These are phyloP conservation scores for Cutaneotrichosporon cutaneum DNA, from an alignment of 1,284 basidiomycete genomes.

Conservation along the genomic window DNA sequence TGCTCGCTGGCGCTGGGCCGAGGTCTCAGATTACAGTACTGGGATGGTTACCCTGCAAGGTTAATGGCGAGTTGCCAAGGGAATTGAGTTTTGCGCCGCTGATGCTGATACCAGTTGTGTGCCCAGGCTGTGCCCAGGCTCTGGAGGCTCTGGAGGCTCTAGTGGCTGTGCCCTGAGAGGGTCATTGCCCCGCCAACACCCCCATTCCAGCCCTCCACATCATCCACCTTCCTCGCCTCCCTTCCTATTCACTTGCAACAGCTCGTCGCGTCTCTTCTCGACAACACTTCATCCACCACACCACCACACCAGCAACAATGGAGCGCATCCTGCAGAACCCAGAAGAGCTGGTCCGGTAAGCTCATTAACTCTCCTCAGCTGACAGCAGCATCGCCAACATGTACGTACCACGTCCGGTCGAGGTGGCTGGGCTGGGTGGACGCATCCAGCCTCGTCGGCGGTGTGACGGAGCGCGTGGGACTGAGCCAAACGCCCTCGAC, in stretches of 20 bases:
- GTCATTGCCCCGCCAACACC: too few relatives aligned
- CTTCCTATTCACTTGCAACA: not conserved
- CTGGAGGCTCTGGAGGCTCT: too few relatives aligned
- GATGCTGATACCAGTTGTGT: too few relatives aligned
- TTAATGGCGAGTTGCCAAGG: not conserved
- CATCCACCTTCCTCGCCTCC: not conserved
- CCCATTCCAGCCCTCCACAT: not conserved
- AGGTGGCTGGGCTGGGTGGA: too few relatives aligned
- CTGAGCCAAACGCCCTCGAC: too few relatives aligned
- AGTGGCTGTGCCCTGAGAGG: too few relatives aligned
- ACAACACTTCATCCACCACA: not conserved
- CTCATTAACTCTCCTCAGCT: not conserved
- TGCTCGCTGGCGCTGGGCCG: too few relatives aligned
- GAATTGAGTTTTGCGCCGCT: not conserved
- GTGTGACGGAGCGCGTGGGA: too few relatives aligned
- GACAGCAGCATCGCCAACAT: slow-evolving; percentile 47
- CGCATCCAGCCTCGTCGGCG: too few relatives aligned
- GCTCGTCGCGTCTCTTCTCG: not conserved
- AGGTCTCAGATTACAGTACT: too few relatives aligned
- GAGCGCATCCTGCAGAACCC: slow-evolving; percentile 50
- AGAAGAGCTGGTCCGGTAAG: slow-evolving; percentile 49
- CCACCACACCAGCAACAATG: slow-evolving; percentile 28
- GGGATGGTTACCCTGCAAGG: too few relatives aligned
- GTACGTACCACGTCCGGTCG: slow-evolving; percentile 33
- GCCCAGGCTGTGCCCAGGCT: too few relatives aligned